Conservation (phyloP, 371 early-diverging fungal genomes). For the Actinomortierella wolfii region DNA sequence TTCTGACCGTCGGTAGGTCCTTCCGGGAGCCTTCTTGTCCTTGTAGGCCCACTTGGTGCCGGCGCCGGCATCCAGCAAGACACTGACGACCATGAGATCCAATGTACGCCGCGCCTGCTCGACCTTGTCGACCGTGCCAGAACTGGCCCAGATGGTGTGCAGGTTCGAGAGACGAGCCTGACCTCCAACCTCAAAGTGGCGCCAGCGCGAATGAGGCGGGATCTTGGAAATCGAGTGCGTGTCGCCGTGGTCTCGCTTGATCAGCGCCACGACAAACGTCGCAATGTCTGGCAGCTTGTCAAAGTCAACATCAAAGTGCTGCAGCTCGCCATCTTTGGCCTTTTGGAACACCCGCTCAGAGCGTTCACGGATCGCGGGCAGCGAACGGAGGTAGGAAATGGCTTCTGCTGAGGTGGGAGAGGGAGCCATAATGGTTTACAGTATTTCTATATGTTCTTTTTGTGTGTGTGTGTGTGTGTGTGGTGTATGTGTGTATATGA, state of each 20-base stretch:
- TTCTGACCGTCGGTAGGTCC: conserved; percentile 74
- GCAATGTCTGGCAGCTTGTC: conserved; percentile 65
- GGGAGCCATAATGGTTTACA: conserved; percentile 25
- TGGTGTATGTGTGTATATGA: background rate
- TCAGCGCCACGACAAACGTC: conserved; percentile 67
- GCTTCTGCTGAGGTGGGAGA: conserved; percentile 34
- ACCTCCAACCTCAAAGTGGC: conserved; percentile 77
- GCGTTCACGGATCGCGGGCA: conserved; percentile 81
- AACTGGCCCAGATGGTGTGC: conserved; percentile 29
- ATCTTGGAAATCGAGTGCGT: conserved; percentile 56
- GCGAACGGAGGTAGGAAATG: conserved; percentile 66
- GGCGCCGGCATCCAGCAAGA: conserved; percentile 93
- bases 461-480: background rate
- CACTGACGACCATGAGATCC: conserved; percentile 89
- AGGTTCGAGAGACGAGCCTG: conserved; percentile 58
- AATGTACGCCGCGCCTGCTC: conserved; percentile 76
- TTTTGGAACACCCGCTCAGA: conserved; percentile 66
- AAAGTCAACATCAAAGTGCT: conserved; percentile 74
- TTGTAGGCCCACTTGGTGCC: conserved; percentile 81
- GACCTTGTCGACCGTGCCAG: conserved; percentile 44
- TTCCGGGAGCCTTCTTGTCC: conserved; percentile 51
- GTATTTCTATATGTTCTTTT: background rate
- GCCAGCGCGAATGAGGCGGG: conserved; percentile 89
- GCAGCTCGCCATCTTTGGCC: conserved; percentile 53
- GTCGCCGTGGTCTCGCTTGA: conserved; percentile 71